phyloP scores from a whole-genome alignment of 176 grass and related monocot genomes.

The Oryza brachyantha region DNA sequence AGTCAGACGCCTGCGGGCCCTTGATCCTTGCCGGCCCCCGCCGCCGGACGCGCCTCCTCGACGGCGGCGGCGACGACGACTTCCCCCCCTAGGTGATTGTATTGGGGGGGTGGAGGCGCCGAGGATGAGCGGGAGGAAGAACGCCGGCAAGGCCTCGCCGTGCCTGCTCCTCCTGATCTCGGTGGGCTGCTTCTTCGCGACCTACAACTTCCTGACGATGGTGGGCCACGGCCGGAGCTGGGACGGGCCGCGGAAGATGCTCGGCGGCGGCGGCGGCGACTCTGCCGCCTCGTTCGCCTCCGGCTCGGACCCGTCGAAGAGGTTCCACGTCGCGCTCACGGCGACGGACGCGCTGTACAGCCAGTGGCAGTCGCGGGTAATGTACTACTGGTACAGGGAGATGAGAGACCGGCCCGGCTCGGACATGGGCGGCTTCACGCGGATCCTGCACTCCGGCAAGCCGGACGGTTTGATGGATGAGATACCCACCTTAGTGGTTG shows the following conservation, averaged over 20 bases:
- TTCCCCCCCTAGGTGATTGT: neutral
- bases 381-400: slow-evolving; percentile 92
- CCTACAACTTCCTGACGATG: slow-evolving; percentile 83
- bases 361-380: slow-evolving; percentile 94
- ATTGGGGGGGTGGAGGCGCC: slow-evolving; percentile 4
- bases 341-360: slow-evolving; percentile 90
- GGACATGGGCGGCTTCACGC: slow-evolving; percentile 93
- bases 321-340: slow-evolving; percentile 88
- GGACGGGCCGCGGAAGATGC: slow-evolving; percentile 33
- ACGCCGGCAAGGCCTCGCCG: slow-evolving; percentile 48
- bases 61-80: no score
- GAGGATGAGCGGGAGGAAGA: slow-evolving; percentile 50
- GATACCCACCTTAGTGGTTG: slow-evolving; percentile 84
- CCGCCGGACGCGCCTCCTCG: neutral
- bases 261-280: slow-evolving; percentile 17
- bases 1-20: neutral
- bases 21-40: neutral
- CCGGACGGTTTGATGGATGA: slow-evolving; percentile 82
- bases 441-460: slow-evolving; percentile 87
- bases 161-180: slow-evolving; percentile 57
- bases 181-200: slow-evolving; percentile 60
- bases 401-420: slow-evolving; percentile 66
- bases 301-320: slow-evolving; percentile 45
- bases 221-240: slow-evolving; percentile 34
- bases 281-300: neutral